Conservation (phyloP, 768 basidiomycete species). For the Lactarius indigo region DNA sequence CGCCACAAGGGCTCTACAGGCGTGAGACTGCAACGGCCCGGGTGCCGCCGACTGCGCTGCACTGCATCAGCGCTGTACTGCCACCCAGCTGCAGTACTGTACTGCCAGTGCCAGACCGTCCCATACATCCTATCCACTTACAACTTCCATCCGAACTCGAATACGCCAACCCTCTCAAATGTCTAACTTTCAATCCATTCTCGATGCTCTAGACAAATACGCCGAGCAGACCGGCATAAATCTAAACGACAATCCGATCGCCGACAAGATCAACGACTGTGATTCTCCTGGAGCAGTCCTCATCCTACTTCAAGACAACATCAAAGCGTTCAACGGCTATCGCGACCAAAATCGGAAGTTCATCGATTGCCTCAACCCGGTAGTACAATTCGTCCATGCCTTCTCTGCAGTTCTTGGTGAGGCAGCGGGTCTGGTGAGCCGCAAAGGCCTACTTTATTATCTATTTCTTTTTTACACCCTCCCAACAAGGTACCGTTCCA, state of each 20-base stretch:
- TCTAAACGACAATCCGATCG: neutral
- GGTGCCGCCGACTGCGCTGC: too few species aligned
- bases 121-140: too few species aligned
- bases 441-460: neutral
- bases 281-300: neutral
- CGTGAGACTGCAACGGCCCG: too few species aligned
- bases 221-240: neutral
- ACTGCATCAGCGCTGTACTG: too few species aligned
- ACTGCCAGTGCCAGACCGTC: too few species aligned
- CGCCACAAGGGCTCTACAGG: too few species aligned
- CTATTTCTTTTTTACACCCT: too few species aligned
- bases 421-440: neutral
- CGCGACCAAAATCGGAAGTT: neutral
- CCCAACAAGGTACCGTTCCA: neutral
- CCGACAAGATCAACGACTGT: neutral
- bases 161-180: too few species aligned
- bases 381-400: neutral
- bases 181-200: neutral
- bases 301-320: neutral
- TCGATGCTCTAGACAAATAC: neutral
- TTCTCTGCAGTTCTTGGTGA: neutral
- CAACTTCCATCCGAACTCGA: too few species aligned
- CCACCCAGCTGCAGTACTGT: too few species aligned
- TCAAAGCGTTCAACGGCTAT: neutral
- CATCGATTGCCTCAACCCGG: neutral